Conservation (phyloP, 2,329 filamentous ascomycete species). For the Epichloe sibirici region DNA sequence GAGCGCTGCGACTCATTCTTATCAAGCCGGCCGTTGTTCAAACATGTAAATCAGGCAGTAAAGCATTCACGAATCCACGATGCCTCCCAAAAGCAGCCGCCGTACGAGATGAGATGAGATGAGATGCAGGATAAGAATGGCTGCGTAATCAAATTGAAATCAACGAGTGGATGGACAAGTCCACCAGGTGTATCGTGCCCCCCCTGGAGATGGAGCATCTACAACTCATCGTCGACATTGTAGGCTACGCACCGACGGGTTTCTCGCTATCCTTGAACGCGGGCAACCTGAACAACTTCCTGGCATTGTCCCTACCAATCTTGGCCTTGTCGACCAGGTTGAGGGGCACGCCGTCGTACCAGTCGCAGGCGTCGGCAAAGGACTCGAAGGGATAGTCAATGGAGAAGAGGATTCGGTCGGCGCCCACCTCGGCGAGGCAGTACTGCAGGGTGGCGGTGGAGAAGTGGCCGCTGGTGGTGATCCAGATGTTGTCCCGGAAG, state of each 20-base stretch:
- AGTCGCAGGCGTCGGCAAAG: constrained; percentile 28
- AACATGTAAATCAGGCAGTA: constrained; percentile 12
- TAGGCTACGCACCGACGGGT: constrained; percentile 2
- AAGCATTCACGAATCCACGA: constrained; percentile 36
- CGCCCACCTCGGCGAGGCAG: constrained; percentile 33
- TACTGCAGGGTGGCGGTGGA: constrained; percentile 39
- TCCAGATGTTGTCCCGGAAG: constrained; percentile 42
- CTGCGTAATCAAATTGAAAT: too few species aligned
- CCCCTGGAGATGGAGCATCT: too few species aligned
- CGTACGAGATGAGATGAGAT: neutral
- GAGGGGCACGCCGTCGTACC: constrained; percentile 27
- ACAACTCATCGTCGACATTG: too few species aligned
- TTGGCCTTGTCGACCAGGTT: constrained; percentile 24
- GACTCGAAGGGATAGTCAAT: constrained; percentile 42
- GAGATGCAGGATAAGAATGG: neutral
- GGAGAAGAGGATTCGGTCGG: constrained; percentile 38
- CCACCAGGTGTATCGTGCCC: too few species aligned
- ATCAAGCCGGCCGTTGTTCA: neutral
- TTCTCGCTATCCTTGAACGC: constrained; percentile 19
- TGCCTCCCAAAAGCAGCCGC: constrained; percentile 37
- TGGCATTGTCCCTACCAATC: constrained; percentile 31
- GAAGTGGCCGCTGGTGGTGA: constrained; percentile 45
- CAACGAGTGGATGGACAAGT: too few species aligned
- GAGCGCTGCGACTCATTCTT: neutral
- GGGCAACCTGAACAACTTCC: constrained; percentile 27